These are phyloP conservation scores for Hygrocybe coccinea DNA, from an alignment of 768 basidiomycete species.

Conservation along the genomic window DNA sequence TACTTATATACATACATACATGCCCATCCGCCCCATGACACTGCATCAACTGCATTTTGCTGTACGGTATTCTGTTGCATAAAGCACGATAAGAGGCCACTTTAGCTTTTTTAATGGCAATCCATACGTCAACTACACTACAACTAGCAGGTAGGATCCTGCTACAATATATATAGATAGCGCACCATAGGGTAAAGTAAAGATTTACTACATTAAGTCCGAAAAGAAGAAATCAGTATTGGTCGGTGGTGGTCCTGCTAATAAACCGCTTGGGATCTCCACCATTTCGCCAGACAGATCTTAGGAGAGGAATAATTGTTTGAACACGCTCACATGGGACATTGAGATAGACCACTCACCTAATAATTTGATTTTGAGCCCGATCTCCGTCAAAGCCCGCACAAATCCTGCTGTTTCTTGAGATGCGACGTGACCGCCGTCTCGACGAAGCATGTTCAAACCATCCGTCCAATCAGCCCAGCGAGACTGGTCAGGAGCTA, in stretches of 20 bases:
- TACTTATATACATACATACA: conserved; percentile 14
- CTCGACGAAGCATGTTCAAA: conserved; percentile 77
- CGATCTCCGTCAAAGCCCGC: conserved; percentile 83
- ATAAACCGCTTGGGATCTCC: conserved; percentile 77
- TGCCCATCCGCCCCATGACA: conserved; percentile 14
- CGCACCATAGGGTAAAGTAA: neutral
- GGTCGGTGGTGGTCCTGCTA: conserved; percentile 71
- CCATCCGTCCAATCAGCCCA: conserved; percentile 97
- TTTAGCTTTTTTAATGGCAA: neutral
- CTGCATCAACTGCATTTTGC: conserved; percentile 26
- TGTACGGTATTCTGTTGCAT: neutral
- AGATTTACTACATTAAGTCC: conserved; percentile 41
- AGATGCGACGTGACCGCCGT: conserved; percentile 78
- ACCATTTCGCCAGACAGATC: conserved; percentile 88
- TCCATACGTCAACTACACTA: neutral
- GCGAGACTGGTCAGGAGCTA: conserved; percentile 69
- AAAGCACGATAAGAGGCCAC: too few species aligned
- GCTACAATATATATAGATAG: neutral
- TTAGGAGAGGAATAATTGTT: conserved; percentile 24
- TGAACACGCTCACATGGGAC: neutral
- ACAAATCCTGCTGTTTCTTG: conserved; percentile 85
- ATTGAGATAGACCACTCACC: conserved; percentile 41
- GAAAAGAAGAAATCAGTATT: conserved; percentile 87
- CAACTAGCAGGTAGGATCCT: neutral
- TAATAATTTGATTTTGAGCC: conserved; percentile 83